Evolutionary conservation across 2,329 filamentous ascomycete species (phyloP).

Genomic region (Dryadomyces quercus-mongolicae): DNA sequence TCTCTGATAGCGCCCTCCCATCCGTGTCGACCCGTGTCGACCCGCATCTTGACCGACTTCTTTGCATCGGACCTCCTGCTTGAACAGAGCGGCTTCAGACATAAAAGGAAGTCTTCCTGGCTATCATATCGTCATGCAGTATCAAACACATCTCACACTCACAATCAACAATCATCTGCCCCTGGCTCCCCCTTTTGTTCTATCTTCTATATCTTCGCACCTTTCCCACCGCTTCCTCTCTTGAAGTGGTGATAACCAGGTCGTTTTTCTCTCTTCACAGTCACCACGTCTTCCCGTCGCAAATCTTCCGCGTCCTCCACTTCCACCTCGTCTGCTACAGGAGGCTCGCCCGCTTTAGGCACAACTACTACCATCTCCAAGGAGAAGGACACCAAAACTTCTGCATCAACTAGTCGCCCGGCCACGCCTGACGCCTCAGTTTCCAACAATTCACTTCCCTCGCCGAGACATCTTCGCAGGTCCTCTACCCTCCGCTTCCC

Average conservation of each 20-base stretch:
- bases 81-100: not conserved
- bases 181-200: not conserved
- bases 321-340: conserved; percentile 5
- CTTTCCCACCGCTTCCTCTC: not conserved
- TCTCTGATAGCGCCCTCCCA: not conserved
- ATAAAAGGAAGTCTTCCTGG: not conserved
- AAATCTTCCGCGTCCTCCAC: conserved; percentile 10
- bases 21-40: not conserved
- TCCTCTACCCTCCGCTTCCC: conserved; percentile 12
- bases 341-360: conserved; percentile 4
- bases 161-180: not conserved
- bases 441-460: not conserved
- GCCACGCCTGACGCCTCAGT: not conserved
- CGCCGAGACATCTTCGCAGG: conserved; percentile 8
- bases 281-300: conserved; percentile 13
- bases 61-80: not conserved
- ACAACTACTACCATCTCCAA: not conserved
- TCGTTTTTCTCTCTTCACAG: not conserved
- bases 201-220: not conserved
- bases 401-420: not conserved
- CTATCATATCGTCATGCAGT: too few relatives aligned
- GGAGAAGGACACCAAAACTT: not conserved
- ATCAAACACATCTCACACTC: not conserved
- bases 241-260: not conserved
- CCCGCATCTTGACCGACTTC: not conserved